A percentile compares a stretch with the other conserved stretches of the same genome.
These are phyloP conservation scores for Tetracentron sinense DNA, from an alignment of 164 flowering plant genomes.

Conservation along the genomic window DNA sequence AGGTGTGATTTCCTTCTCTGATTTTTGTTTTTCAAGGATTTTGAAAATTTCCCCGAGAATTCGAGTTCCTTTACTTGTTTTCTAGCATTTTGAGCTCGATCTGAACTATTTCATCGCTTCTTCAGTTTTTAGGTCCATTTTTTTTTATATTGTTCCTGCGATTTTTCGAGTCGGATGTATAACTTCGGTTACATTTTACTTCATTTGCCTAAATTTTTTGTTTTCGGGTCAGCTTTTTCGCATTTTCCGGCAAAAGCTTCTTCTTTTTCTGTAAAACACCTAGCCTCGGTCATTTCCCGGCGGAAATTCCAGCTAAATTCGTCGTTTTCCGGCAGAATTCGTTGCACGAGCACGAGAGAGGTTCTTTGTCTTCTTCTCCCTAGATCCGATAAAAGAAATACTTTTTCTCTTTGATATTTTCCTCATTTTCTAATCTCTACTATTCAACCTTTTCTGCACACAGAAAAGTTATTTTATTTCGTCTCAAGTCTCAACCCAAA, in stretches of 20 bases:
- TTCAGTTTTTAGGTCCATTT: background rate
- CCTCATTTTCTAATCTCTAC: background rate
- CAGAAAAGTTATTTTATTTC: background rate
- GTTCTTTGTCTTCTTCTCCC: slow-evolving; percentile 11
- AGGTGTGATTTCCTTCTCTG: slow-evolving; percentile 18
- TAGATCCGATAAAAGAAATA: background rate
- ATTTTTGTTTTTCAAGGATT: background rate
- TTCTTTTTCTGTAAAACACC: background rate
- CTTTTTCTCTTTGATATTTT: background rate
- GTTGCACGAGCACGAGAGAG: background rate
- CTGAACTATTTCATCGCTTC: background rate
- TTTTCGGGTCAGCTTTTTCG: background rate
- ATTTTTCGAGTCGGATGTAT: background rate
- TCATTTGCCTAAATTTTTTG: background rate
- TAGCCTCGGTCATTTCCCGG: background rate
- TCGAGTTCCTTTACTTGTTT: background rate
- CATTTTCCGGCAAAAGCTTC: background rate
- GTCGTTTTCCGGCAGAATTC: slow-evolving; percentile 4
- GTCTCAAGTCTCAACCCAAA: no score
- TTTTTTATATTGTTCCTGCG: background rate
- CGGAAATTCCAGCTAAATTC: background rate
- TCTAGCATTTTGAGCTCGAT: slow-evolving; percentile 9
- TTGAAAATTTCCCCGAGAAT: background rate
- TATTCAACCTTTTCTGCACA: background rate
- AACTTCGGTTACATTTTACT: background rate